Percentiles rank a stretch among this genome's conserved stretches.
Conservation (phyloP, 2,329 filamentous ascomycete genomes). For the Aspergillus sojae region DNA sequence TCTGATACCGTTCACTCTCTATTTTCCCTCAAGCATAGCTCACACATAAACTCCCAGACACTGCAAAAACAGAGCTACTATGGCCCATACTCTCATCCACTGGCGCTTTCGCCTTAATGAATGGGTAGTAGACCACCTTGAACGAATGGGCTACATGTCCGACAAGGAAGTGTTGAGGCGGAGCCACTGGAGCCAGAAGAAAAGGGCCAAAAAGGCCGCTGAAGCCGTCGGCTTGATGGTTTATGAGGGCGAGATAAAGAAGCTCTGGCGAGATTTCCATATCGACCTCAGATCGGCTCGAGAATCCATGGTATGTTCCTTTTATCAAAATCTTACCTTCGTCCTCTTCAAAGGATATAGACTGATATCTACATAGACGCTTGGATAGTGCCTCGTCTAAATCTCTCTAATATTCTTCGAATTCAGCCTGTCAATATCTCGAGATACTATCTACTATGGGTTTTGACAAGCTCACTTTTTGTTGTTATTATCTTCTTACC, state of each 20-base stretch:
- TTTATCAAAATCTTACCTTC: background rate
- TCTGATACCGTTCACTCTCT: constrained; percentile 5
- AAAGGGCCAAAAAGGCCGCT: constrained; percentile 63
- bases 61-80: constrained; percentile 67
- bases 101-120: constrained; percentile 76
- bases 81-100: constrained; percentile 72
- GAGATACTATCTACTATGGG: background rate
- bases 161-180: constrained; percentile 62
- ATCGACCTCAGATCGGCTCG: constrained; percentile 62
- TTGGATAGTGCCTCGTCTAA: background rate
- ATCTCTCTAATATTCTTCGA: background rate
- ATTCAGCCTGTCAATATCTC: background rate
- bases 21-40: background rate
- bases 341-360: background rate
- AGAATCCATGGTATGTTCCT: constrained; percentile 46
- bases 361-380: constrained; percentile 3
- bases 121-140: constrained; percentile 67
- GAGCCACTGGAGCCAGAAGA: constrained; percentile 62
- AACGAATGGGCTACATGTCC: constrained; percentile 59
- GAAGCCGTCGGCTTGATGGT: constrained; percentile 68
- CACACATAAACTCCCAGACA: constrained; percentile 36
- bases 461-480: background rate
- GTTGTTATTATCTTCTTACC: background rate
- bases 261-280: constrained; percentile 68
- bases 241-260: constrained; percentile 58